Evolutionary conservation across 2,329 filamentous ascomycete genomes (phyloP).

Genomic region (Truncatella angustata): DNA sequence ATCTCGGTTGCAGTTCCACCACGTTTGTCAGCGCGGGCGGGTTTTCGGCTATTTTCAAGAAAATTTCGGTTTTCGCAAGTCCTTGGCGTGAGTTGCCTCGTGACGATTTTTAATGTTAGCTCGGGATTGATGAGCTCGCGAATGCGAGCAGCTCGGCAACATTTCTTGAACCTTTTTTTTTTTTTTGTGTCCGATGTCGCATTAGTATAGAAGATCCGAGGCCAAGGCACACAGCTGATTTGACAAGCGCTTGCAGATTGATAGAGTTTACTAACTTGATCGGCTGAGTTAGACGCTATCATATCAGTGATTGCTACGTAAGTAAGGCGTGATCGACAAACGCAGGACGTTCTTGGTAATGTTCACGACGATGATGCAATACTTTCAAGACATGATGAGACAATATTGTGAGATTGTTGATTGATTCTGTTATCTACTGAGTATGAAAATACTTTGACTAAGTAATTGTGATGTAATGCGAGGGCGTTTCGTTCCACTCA

Average conservation of each 20-base stretch:
- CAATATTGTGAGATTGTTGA: background rate
- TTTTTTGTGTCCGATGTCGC: conserved; percentile 9
- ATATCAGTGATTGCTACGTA: background rate
- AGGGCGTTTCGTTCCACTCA: conserved; percentile 3
- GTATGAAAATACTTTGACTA: background rate
- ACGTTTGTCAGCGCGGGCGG: no score
- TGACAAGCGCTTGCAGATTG: background rate
- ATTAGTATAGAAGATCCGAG: background rate
- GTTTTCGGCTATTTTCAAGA: no score
- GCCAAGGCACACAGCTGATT: background rate
- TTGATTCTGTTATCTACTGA: background rate
- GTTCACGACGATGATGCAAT: conserved; percentile 3
- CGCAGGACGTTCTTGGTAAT: background rate
- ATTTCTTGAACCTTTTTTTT: background rate
- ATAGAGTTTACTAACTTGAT: background rate
- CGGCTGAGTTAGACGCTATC: background rate
- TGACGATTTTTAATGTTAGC: conserved; percentile 3
- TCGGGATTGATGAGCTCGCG: background rate
- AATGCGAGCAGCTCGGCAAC: background rate
- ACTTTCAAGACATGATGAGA: background rate
- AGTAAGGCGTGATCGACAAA: background rate
- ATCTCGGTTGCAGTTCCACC: no score
- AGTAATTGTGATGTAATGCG: background rate
- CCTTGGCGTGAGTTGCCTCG: background rate
- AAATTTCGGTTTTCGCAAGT: no score